Conservation (phyloP, 257 asterid genomes). For the Rehmannia glutinosa region DNA sequence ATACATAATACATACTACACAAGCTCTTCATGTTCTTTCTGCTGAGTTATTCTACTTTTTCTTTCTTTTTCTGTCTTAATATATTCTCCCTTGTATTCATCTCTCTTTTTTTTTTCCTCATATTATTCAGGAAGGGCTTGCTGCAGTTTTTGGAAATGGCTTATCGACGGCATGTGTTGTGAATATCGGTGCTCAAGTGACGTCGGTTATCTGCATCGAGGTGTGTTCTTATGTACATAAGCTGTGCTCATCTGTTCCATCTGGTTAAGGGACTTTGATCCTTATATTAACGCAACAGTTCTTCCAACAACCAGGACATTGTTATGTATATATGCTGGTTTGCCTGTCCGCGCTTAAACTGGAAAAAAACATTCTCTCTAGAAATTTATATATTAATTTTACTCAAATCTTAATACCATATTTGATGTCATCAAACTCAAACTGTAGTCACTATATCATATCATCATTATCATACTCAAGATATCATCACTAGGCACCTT, state of each 20-base stretch:
- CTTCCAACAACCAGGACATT: background rate
- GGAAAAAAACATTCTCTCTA: background rate
- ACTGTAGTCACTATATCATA: too few species aligned
- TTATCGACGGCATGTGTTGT: conserved; percentile 90
- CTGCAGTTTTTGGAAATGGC: conserved; percentile 97
- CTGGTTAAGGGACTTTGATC: background rate
- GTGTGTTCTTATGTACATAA: conserved; percentile 33
- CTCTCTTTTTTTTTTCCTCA: background rate
- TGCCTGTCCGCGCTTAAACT: background rate
- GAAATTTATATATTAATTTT: background rate
- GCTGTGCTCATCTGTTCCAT: conserved; percentile 1
- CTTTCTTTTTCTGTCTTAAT: conserved; percentile 3
- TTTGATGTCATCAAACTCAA: too few species aligned
- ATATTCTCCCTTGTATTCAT: background rate
- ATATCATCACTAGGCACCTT: too few species aligned
- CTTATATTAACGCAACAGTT: too few species aligned
- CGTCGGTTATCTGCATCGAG: conserved; percentile 91
- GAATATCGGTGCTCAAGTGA: conserved; percentile 94
- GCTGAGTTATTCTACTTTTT: conserved; percentile 5
- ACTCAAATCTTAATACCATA: too few species aligned
- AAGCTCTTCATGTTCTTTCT: background rate
- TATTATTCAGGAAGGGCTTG: conserved; percentile 84
- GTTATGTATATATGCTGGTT: background rate
- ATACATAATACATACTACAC: background rate
- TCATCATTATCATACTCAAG: too few species aligned